Evolutionary conservation across 202 grass and related monocot species (phyloP).

Genomic region (Saccharum hybrid): DNA sequence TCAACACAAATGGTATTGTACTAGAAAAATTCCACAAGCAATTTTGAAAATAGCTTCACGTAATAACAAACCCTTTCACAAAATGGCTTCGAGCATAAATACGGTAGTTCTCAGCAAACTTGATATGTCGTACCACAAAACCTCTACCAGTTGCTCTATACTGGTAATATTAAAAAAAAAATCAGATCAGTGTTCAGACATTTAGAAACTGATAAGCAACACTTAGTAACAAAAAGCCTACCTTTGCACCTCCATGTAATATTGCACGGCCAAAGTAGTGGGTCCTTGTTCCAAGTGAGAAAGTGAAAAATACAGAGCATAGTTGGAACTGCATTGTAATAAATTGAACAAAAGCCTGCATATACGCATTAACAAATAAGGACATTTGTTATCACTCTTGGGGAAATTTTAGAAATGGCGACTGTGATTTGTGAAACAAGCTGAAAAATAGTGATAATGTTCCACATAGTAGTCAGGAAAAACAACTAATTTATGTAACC

Average conservation of each 20-base stretch:
- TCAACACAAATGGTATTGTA: constrained; percentile 29
- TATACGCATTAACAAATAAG: constrained; percentile 41
- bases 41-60: constrained; percentile 12
- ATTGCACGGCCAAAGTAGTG: constrained; percentile 93
- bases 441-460: constrained; percentile 29
- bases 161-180: constrained; percentile 49
- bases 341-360: constrained; percentile 85
- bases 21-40: not conserved
- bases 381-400: constrained; percentile 1
- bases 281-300: constrained; percentile 91
- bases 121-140: constrained; percentile 87
- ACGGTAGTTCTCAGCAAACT: constrained; percentile 95
- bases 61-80: constrained; percentile 83
- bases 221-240: constrained; percentile 37
- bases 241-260: constrained; percentile 94
- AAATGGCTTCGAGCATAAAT: constrained; percentile 94
- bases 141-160: constrained; percentile 89
- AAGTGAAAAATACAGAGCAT: constrained; percentile 93
- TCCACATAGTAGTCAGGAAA: constrained; percentile 18
- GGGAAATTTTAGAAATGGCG: constrained; percentile 17
- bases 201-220: constrained; percentile 19
- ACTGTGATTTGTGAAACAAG: constrained; percentile 2
- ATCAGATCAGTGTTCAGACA: constrained; percentile 27
- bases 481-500: constrained; percentile 12
- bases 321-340: constrained; percentile 94